Base-by-base conservation (phyloP, 2,329 filamentous ascomycete genomes). In the Monosporascus sp. region DNA sequence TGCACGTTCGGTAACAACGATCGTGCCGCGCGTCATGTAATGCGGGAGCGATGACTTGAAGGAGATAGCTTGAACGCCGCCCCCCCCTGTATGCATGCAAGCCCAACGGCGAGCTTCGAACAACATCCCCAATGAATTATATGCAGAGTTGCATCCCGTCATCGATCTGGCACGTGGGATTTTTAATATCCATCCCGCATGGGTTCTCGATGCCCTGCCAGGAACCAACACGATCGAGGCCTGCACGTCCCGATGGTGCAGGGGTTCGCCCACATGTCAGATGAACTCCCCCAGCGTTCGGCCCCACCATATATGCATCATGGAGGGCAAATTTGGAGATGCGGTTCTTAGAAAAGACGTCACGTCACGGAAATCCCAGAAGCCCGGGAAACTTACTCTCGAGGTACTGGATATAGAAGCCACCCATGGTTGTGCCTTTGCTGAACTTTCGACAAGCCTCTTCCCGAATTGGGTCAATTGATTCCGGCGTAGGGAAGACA, bases 381-480 rank as follows among this genome's bases (percentile, higher is more conserved):
- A 57, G 57, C 36, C 59, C 62, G 54, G 41, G 53, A 56, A 52
- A 87, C 85, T 82, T 85, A 88, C 86, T 88, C 69, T 87, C 83
- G 60, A 88, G 77, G 69, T 89, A 89, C 65, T 88, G 84, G 78
- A 86, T 86, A 67, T 86, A 86, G 66, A 85, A 86, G 59, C 83
- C 83, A 63, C 76, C 77, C 82, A 86, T 86, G 57, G 58, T 65
- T 61, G 59, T 61, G 55, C 58, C 58, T 51, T 51, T 63, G 58
- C 43, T 59, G 57, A 58, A 57, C 54, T 54, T 45, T 27, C 22
- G 24, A 27, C 22, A 0, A 7, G 17, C 38, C 17, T 22, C 43
- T 46, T 46, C 24, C 14, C 43, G 24, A 27, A 25, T 46, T 17
- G 43, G 25, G 43, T 24, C 20, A 46, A 46, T 31, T 46, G 43